Evolutionary conservation across 176 grass and related monocot genomes (phyloP).

Genomic region (Musa beccarii): DNA sequence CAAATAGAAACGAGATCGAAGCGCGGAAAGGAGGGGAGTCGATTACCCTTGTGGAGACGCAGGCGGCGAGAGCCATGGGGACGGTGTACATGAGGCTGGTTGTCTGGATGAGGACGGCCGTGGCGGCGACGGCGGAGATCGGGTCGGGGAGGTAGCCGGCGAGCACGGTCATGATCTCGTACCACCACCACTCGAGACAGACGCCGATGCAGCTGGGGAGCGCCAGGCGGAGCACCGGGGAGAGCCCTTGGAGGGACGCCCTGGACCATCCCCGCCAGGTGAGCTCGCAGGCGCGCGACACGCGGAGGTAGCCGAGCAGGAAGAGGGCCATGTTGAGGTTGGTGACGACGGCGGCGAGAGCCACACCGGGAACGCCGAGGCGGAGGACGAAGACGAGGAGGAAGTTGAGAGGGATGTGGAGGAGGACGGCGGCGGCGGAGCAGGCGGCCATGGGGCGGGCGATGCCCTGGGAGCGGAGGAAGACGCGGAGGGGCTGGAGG

Average conservation of each 20-base stretch:
- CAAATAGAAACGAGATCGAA: neutral
- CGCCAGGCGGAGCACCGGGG: slow-evolving; percentile 57
- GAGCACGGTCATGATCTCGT: slow-evolving; percentile 95
- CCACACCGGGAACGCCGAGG: slow-evolving; percentile 73
- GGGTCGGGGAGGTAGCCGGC: slow-evolving; percentile 78
- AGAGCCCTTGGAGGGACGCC: slow-evolving; percentile 25
- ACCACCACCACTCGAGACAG: slow-evolving; percentile 99
- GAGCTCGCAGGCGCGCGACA: slow-evolving; percentile 41
- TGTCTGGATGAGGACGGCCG: slow-evolving; percentile 92
- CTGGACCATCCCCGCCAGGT: slow-evolving; percentile 71
- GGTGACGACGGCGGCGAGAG: slow-evolving; percentile 67
- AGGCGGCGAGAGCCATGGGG: slow-evolving; percentile 88
- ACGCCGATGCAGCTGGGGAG: slow-evolving; percentile 82
- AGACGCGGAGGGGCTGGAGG: slow-evolving; percentile 87
- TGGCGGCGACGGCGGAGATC: slow-evolving; percentile 68
- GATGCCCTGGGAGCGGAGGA: slow-evolving; percentile 87
- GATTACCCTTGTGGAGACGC: slow-evolving; percentile 81
- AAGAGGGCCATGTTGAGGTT: slow-evolving; percentile 95
- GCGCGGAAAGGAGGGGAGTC: neutral
- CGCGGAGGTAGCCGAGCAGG: slow-evolving; percentile 58
- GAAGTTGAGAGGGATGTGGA: slow-evolving; percentile 80
- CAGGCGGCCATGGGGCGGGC: slow-evolving; percentile 87
- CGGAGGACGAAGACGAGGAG: slow-evolving; percentile 66
- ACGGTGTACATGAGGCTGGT: slow-evolving; percentile 97
- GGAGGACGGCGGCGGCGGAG: slow-evolving; percentile 62